A percentile compares a stretch with the other conserved stretches of the same genome.
Conservation (phyloP, 805 yeast genomes). For the Candida qinlingensis region DNA sequence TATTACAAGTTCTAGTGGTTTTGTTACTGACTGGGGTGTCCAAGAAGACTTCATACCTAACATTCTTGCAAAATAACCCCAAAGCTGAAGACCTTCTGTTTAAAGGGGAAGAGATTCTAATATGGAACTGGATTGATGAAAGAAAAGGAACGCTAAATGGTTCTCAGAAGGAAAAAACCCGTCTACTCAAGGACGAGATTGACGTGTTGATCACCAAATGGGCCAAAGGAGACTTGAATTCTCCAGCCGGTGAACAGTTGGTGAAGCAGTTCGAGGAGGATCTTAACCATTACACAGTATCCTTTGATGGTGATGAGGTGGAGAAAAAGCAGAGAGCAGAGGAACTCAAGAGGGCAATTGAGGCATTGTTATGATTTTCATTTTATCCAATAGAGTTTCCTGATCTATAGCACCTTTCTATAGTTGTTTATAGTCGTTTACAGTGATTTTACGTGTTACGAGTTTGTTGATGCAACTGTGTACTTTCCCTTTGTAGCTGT, state of each 20-base stretch:
- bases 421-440: background rate
- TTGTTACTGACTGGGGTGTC: conserved; percentile 1
- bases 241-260: conserved; percentile 12
- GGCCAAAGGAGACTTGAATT: conserved; percentile 17
- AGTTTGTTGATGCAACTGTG: no score
- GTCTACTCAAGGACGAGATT: conserved; percentile 15
- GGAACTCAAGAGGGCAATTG: conserved; percentile 14
- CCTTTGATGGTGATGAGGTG: conserved; percentile 2
- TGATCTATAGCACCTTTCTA: no score
- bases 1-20: conserved; percentile 16
- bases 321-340: conserved; percentile 9
- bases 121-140: conserved; percentile 28
- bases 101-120: conserved; percentile 20
- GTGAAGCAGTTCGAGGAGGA: conserved; percentile 13
- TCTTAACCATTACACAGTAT: conserved; percentile 17
- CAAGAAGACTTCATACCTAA: conserved; percentile 2
- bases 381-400: background rate
- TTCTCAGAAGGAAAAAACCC: conserved; percentile 3
- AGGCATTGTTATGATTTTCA: conserved; percentile 11
- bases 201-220: conserved; percentile 19
- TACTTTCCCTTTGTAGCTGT: background rate
- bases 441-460: no score
- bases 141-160: conserved; percentile 14
- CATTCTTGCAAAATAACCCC: conserved; percentile 3
- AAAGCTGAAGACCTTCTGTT: conserved; percentile 10